Conservation (phyloP, 2,329 filamentous ascomycete species). For the Colletotrichum spinosum region DNA sequence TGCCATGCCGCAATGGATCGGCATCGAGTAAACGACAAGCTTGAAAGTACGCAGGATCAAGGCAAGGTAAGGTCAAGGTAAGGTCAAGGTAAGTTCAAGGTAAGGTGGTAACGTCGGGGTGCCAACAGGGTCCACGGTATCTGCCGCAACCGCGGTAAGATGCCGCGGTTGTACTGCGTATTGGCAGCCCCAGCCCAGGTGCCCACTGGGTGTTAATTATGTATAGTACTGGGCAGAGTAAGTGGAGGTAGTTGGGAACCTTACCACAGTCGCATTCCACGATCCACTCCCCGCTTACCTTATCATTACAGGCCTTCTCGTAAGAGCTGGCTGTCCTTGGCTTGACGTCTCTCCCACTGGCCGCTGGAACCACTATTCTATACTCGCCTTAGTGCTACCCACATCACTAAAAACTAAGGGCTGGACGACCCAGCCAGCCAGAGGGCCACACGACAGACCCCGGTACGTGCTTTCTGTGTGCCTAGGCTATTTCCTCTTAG, state of each 20-base stretch:
- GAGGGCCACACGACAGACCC: too few relatives aligned
- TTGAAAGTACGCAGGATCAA: neutral
- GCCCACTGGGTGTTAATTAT: neutral
- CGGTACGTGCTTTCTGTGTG: too few relatives aligned
- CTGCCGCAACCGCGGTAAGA: conserved; percentile 32
- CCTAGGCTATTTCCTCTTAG: too few relatives aligned
- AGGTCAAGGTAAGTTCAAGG: conserved; percentile 10
- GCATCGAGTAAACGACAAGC: too few relatives aligned
- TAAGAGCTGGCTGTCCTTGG: conserved; percentile 2
- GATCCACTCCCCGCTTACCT: conserved; percentile 35
- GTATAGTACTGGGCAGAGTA: too few relatives aligned
- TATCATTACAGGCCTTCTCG: conserved; percentile 35
- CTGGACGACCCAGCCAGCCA: conserved; percentile 1
- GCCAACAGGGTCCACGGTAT: conserved; percentile 14
- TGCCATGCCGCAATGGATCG: too few relatives aligned
- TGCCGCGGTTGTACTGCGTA: conserved; percentile 28
- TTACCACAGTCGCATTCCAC: too few relatives aligned
- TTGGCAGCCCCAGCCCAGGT: conserved; percentile 1
- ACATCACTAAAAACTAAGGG: conserved; percentile 1
- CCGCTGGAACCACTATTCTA: too few relatives aligned
- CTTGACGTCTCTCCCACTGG: too few relatives aligned
- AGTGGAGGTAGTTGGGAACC: too few relatives aligned
- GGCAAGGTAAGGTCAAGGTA: neutral
- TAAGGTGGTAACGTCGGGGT: conserved; percentile 5
- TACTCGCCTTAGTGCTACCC: too few relatives aligned